Conservation (phyloP, 305 asterid genomes). For the Ruellia speciosa region DNA sequence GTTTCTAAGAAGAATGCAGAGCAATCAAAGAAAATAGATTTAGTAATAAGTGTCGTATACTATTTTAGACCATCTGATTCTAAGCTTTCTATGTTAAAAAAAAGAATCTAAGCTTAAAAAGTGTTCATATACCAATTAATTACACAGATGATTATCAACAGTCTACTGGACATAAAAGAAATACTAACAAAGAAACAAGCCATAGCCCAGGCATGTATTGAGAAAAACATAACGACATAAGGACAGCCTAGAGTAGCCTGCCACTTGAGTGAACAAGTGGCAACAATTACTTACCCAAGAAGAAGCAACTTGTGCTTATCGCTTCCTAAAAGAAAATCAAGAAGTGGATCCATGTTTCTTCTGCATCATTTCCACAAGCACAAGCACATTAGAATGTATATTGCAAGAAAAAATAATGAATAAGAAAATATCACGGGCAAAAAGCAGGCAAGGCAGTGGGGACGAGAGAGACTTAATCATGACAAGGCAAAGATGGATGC, state of each 20-base stretch:
- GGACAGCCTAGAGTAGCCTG: background rate
- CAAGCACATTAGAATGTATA: constrained; percentile 4
- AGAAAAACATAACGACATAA: background rate
- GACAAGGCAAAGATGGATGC: background rate
- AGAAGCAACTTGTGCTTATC: constrained; percentile 53
- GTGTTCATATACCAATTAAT: no score
- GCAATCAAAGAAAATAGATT: no score
- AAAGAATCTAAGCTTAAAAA: no score
- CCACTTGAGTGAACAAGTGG: background rate
- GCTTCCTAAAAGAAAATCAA: constrained; percentile 61
- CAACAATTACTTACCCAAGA: constrained; percentile 56
- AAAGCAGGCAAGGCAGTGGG: constrained; percentile 20
- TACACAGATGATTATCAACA: no score
- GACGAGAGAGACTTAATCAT: background rate
- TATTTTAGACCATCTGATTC: no score
- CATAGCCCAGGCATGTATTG: background rate
- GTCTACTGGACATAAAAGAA: no score
- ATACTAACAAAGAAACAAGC: no score
- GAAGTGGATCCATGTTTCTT: constrained; percentile 55
- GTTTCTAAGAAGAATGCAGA: no score
- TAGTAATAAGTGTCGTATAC: no score
- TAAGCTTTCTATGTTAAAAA: no score
- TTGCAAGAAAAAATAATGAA: background rate
- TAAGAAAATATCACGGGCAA: constrained; percentile 11
- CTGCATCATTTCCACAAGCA: constrained; percentile 44